Conservation (phyloP, 805 yeast genomes). For the Yarrowia keelungensis region DNA sequence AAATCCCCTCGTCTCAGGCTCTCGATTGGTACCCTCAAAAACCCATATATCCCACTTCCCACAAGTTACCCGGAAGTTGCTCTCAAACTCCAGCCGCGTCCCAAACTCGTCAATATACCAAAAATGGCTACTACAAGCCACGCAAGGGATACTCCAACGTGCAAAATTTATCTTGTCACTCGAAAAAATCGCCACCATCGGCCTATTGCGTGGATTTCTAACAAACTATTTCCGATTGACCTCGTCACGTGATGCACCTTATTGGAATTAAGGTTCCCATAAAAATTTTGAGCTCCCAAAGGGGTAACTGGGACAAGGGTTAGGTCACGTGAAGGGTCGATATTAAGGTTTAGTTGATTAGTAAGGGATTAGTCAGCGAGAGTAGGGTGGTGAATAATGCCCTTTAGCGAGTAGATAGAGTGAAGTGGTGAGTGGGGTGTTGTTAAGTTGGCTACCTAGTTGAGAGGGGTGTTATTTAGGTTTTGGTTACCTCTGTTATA, state of each 20-base stretch:
- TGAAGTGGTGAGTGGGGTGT: no score
- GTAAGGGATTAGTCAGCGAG: no score
- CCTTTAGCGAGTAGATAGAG: no score
- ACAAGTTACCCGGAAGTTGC: slow-evolving; percentile 37
- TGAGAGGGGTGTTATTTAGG: no score
- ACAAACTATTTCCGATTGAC: not conserved
- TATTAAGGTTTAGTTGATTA: not conserved
- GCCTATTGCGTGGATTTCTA: not conserved
- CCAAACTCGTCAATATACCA: not conserved
- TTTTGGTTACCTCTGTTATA: no score
- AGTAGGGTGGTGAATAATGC: no score
- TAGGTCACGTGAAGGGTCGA: slow-evolving; percentile 5
- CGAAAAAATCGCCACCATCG: not conserved
- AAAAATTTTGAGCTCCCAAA: not conserved
- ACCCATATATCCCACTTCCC: not conserved
- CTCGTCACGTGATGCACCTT: slow-evolving; percentile 6
- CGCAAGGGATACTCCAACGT: no score
- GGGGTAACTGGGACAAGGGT: slow-evolving; percentile 4
- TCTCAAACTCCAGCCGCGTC: slow-evolving; percentile 20
- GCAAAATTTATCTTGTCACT: no score
- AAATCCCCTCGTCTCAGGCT: not conserved
- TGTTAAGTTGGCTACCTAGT: no score
- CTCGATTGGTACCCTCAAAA: not conserved
- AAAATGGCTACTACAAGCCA: not conserved
- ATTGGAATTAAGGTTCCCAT: not conserved